Base-by-base conservation (phyloP, 768 basidiomycete species). In the Calocybe gangraenosa region DNA sequence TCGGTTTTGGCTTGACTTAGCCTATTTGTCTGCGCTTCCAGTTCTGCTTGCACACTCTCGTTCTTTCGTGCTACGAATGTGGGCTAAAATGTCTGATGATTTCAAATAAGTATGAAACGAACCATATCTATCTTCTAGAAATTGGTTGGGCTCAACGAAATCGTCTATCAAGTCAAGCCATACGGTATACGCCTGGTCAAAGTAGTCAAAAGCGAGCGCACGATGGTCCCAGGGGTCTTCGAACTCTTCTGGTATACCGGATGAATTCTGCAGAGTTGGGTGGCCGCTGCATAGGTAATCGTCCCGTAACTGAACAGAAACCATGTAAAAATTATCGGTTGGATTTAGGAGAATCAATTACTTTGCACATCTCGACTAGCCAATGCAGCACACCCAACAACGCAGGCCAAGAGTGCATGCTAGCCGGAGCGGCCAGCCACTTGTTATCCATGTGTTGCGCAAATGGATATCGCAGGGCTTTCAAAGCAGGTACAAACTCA, bases 361-460 rank as follows among this genome's bases (percentile, higher is more conserved):
- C 95, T 68, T 84, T 86, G 56, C 87, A 84, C 52, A 90, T 63
- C 55, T 90, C 84, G 7, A 88, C 89, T 11, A 99, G 67, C 96
- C 96, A 99, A 64, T 94, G 87, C 25, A 98, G 61, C 57, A 89
- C 87, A 17, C 88, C 95, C 13, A 98, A 71, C 19, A 96, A 65
- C 17, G 80, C 72, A 0, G 92, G 90, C 96, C 95, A 98, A n/a
- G 86, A 83, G 65, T 91, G 87, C 71, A 87, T 85, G 43, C 84
- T 86, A 0, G 90, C 94, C 0, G 92, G 88, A 2, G 93, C 85
- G 7, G 84, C 84, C 3, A 98, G 65, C 76, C 89, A 91, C 52
- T 89, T 93, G 41, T 83, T 82, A 53, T 92, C 89, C 14, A 97
- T 76, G 46, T 79, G 75, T 40, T 83, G 75, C 3, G 81, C 74